These are phyloP conservation scores for Fragaria nilgerrensis DNA, from an alignment of 306 rosid genomes.

Conservation along the genomic window DNA sequence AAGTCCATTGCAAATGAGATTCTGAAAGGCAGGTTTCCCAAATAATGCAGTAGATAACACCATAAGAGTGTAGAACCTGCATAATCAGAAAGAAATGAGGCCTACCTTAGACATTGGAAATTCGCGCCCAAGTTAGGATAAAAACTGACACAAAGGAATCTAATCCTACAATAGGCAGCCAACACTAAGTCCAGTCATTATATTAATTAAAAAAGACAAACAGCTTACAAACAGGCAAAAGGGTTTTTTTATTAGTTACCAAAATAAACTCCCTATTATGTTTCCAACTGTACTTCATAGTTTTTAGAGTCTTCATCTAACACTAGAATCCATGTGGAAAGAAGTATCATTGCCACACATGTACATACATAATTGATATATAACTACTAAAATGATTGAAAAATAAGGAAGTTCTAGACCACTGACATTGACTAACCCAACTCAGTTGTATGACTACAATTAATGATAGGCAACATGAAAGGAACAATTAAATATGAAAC, in stretches of 20 bases:
- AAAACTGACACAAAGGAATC: neutral
- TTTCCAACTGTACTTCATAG: neutral
- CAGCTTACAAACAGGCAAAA: neutral
- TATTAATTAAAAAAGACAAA: neutral
- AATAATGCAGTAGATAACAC: conserved; percentile 89
- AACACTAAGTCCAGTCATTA: neutral
- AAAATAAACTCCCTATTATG: neutral
- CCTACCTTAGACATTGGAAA: neutral
- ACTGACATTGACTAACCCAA: neutral
- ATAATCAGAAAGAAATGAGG: conserved; percentile 21
- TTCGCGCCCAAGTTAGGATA: neutral
- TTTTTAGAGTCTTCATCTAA: neutral
- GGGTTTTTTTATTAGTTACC: neutral
- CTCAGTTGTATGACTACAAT: neutral
- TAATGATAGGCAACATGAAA: neutral
- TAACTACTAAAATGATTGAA: neutral
- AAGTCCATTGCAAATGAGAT: conserved; percentile 96
- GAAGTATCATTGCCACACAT: neutral
- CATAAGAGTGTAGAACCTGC: conserved; percentile 98
- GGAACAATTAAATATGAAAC: neutral
- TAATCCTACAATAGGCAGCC: neutral
- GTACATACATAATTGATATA: neutral
- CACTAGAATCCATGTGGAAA: neutral
- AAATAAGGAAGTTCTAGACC: neutral
- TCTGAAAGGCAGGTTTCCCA: conserved; percentile 90